Conservation (phyloP, 768 basidiomycete species). For the Podaxis sp. region DNA sequence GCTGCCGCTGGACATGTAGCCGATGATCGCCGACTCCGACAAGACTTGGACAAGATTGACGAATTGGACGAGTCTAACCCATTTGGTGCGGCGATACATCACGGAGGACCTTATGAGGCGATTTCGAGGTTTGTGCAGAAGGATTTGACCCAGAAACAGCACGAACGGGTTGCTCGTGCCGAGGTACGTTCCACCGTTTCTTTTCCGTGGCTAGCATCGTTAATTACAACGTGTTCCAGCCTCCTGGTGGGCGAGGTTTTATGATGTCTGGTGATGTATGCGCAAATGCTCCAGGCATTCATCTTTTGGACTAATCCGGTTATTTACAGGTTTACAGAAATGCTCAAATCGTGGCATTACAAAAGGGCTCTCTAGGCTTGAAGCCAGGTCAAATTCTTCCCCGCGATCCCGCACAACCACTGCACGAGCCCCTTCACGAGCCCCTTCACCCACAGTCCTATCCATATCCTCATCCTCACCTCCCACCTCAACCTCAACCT, state of each 20-base stretch:
- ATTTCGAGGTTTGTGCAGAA: constrained; percentile 30
- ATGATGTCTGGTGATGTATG: constrained; percentile 12
- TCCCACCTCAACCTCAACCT: constrained; percentile 3
- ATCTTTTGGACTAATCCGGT: constrained; percentile 8
- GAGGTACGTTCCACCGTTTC: not conserved
- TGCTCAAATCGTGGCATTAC: constrained; percentile 31
- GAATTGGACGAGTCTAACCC: constrained; percentile 77
- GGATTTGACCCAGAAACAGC: constrained; percentile 13
- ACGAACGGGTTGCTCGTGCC: not conserved
- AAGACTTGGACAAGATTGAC: constrained; percentile 65
- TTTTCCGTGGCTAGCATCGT: no score
- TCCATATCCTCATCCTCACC: constrained; percentile 6
- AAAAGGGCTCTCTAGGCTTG: constrained; percentile 36
- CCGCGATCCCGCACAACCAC: constrained; percentile 20
- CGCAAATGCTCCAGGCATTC: not conserved
- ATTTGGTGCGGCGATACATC: constrained; percentile 58
- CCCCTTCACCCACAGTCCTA: constrained; percentile 5
- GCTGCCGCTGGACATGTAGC: constrained; percentile 13
- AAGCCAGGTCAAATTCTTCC: constrained; percentile 54
- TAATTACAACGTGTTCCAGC: not conserved
- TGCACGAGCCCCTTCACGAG: not conserved
- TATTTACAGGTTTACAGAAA: constrained; percentile 22
- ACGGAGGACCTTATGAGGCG: constrained; percentile 74
- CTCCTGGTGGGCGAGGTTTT: not conserved
- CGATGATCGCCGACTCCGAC: constrained; percentile 14